Evolutionary conservation across 495 filamentous ascomycete genomes (phyloP), one percentile per base, ranked within the genome.

Genomic region (Lepraria neglecta): DNA sequence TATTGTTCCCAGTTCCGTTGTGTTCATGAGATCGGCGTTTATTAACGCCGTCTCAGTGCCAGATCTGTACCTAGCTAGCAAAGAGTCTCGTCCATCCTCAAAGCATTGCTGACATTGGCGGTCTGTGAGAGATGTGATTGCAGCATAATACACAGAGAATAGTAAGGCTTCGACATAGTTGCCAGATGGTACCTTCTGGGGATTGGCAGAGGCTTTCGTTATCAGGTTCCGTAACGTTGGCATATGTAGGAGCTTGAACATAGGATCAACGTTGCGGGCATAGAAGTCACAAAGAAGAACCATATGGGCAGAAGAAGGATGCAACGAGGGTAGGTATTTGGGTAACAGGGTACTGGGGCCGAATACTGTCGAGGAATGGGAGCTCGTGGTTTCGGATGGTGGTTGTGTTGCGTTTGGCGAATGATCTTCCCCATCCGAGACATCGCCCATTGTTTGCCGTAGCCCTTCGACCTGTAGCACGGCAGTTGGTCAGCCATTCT

Each of bases 91-190:
- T 6, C 67, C 64, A 44, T 78, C 73, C 21, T 76, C 75, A 50
- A 82, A 79, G 2, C 73, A 64, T 5, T 61, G 48, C 55, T 53
- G 40, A 59, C 67, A 69, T 53, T 84, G 80, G 6, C 82, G 77
- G 10, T 81, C 76, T 24, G 82, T 82, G 78, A 84, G 78, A 0
- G 82, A 84, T 1, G 73, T 76, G 12, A 84, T 67, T 2, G 84
- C 76, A 0, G 81, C 76, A 66, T 84, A 85, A 66, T 83, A 85
- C 6, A 85, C 81, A 0, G 82, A 73, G 67, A 85, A 84, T 68
- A 85, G 71, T 48, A 86, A 67, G 14, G 83, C 81, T 63, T 86
- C 79, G 53, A 82, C 76, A 35, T 61, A 61, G 12, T 67, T 69
- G n/a, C 0, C 78, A 64, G 21, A 59, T 52, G 27, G 73, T 66